Percentiles rank a stretch among this genome's conserved stretches.
Conservation (phyloP, 1,139 yeast genomes). For the Suhomyces yuchorum region DNA sequence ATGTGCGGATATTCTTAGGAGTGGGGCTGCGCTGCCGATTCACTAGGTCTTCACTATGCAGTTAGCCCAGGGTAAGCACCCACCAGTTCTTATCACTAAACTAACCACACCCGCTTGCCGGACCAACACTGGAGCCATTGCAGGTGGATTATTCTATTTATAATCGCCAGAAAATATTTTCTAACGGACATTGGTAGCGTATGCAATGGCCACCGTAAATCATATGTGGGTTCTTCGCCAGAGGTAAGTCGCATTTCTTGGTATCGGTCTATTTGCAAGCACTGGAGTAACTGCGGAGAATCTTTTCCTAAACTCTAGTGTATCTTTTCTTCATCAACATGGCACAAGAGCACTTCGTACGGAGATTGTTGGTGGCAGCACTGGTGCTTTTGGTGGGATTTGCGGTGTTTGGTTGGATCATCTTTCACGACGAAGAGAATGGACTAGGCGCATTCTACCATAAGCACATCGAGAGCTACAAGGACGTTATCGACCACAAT, state of each 20-base stretch:
- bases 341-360: neutral
- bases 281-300: neutral
- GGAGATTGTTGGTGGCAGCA: neutral
- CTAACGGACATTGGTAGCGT: too few relatives aligned
- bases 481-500: neutral
- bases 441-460: neutral
- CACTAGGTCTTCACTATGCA: too few relatives aligned
- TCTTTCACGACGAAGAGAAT: neutral
- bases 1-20: too few relatives aligned
- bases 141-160: neutral
- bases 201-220: neutral
- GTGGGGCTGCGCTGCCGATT: too few relatives aligned
- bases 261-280: neutral
- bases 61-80: too few relatives aligned
- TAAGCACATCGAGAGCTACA: neutral
- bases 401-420: neutral
- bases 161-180: neutral
- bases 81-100: too few relatives aligned
- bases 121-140: too few relatives aligned
- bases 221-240: neutral
- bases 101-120: too few relatives aligned
- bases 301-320: neutral
- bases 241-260: neutral
- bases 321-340: neutral
- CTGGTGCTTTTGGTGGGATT: neutral